Base-by-base conservation (phyloP, 1,284 basidiomycete genomes). In the Ganoderma lingzhi region DNA sequence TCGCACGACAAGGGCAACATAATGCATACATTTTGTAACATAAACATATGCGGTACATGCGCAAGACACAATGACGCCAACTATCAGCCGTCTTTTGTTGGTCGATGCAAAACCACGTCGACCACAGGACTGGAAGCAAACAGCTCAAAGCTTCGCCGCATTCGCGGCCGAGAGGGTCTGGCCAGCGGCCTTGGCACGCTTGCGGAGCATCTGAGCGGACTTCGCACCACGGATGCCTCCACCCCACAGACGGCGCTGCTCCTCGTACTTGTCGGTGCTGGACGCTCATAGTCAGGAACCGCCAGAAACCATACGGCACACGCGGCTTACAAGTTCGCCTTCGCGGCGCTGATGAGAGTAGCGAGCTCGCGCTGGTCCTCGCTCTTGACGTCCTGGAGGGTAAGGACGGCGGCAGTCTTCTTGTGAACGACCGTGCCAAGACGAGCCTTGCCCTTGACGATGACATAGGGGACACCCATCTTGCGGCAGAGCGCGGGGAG, bases 391-490 rank as follows among this genome's bases (percentile, higher is more conserved):
- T 99, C 96, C 85, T 97, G 94, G 75, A 99, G 84, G 63, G 94
- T 93, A 70, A 96, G 84, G 72, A 98, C 93, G 71, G 97, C 94
- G 66, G 96, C 91, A 69, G 96, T 98, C 92, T 99, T 99, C 91
- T 98, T 98, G 91, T 97, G 95, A 64, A 97, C 96, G 70, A 97
- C 94, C 17, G 96, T 96, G 77, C 97, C 97, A 77, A 99, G 93
- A 81, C 97, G 95, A 69, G 97, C 94, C 87, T 98, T 99, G 86
- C 93, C 93, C 90, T 98, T 98, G 79, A 98, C 96, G 78, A 99
- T 98, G 75, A 97, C 96, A 85, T 99, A 99, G 44, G 96, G 96
- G 62, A 98, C 92, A 81, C 96, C 97, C 96, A 98, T 98, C 92
- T 98, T 98, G 84, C 96, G 92, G 88, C 97, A 99, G 74, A 99